These are phyloP conservation scores for Geotrichum aggregatum DNA, from an alignment of 1,139 yeast genomes.

Conservation along the genomic window DNA sequence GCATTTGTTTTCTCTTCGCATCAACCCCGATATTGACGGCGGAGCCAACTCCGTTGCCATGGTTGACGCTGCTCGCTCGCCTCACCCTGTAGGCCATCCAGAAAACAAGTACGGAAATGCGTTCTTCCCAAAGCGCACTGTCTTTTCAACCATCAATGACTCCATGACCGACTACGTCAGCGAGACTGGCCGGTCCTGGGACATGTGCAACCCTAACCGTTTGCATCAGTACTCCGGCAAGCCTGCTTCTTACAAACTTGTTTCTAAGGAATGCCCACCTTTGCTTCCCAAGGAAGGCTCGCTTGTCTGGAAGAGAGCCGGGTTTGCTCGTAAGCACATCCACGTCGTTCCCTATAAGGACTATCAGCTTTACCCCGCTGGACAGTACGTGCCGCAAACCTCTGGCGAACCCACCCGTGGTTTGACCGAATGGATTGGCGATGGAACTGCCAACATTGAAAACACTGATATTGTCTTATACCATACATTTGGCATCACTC, in stretches of 20 bases:
- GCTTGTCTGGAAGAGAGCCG: constrained; percentile 73
- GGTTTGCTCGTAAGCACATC: constrained; percentile 67
- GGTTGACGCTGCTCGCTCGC: constrained; percentile 60
- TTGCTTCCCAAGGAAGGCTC: constrained; percentile 71
- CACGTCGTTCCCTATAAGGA: constrained; percentile 64
- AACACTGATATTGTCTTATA: constrained; percentile 67
- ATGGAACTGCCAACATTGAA: constrained; percentile 57
- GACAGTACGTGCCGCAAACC: constrained; percentile 75
- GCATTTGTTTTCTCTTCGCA: constrained; percentile 70
- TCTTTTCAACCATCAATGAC: constrained; percentile 63
- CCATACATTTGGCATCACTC: constrained; percentile 82
- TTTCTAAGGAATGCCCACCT: constrained; percentile 69
- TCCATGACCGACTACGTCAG: constrained; percentile 62
- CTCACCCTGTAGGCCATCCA: constrained; percentile 57
- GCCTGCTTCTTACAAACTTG: constrained; percentile 72
- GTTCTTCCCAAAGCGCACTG: constrained; percentile 58
- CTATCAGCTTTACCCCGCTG: constrained; percentile 71
- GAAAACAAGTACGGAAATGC: constrained; percentile 73
- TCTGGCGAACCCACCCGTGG: constrained; percentile 70
- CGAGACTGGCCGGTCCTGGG: constrained; percentile 70
- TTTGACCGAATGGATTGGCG: constrained; percentile 69
- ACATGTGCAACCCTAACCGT: constrained; percentile 65
- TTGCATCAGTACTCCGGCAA: constrained; percentile 66
- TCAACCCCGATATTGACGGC: constrained; percentile 79
- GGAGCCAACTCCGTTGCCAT: constrained; percentile 69